phyloP scores from a whole-genome alignment of 2,329 filamentous ascomycete species.

The Aspergillus sp. region DNA sequence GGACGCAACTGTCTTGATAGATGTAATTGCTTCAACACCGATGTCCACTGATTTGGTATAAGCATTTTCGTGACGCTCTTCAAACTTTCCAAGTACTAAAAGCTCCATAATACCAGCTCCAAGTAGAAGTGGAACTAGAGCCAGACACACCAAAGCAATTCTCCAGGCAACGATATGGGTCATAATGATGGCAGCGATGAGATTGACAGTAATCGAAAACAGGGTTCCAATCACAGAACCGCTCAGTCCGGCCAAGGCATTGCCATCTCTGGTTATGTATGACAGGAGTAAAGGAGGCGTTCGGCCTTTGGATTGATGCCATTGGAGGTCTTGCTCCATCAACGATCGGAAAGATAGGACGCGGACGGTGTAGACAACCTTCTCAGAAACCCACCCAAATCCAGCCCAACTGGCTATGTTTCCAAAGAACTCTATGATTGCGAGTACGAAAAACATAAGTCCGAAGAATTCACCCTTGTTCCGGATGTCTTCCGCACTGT shows the following conservation, averaged over 20 bases:
- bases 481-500: conserved; percentile 45
- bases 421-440: conserved; percentile 59
- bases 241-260: conserved; percentile 65
- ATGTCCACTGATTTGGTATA: conserved; percentile 52
- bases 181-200: conserved; percentile 65
- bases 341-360: conserved; percentile 65
- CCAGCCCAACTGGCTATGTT: conserved; percentile 61
- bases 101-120: conserved; percentile 69
- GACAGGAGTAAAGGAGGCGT: conserved; percentile 63
- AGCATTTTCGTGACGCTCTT: conserved; percentile 53
- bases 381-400: conserved; percentile 63
- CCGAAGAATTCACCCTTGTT: conserved; percentile 54
- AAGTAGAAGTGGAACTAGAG: conserved; percentile 67
- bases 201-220: conserved; percentile 67
- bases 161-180: conserved; percentile 73
- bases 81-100: conserved; percentile 57
- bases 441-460: conserved; percentile 61
- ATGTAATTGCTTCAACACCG: conserved; percentile 49
- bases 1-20: conserved; percentile 54
- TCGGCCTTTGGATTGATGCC: conserved; percentile 64
- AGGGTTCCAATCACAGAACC: conserved; percentile 69
- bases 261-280: conserved; percentile 68
- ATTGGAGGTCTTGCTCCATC: conserved; percentile 66
- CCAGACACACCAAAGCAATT: conserved; percentile 70
- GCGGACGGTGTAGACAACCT: conserved; percentile 63